Evolutionary conservation across 257 asterid genomes (phyloP).

Genomic region (Salvia miltiorrhiza): DNA sequence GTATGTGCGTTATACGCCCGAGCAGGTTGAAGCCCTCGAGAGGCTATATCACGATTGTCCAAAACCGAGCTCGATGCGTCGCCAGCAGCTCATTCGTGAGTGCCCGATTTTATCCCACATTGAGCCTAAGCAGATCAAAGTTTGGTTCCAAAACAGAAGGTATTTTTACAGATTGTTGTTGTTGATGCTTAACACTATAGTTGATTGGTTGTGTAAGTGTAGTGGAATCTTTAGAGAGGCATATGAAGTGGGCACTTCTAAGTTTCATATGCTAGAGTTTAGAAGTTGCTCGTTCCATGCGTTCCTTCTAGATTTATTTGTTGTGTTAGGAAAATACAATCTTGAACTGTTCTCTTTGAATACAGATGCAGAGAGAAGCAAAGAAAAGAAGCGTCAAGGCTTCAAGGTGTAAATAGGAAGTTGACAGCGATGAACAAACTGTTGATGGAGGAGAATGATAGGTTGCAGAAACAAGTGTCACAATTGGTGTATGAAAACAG

Average conservation of each 20-base stretch:
- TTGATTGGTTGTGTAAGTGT: background rate
- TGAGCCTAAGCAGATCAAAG: constrained; percentile 92
- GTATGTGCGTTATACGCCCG: constrained; percentile 81
- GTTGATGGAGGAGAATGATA: constrained; percentile 87
- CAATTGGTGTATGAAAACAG: constrained; percentile 79
- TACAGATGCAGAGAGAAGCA: constrained; percentile 91
- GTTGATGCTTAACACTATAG: background rate
- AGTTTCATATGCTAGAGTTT: constrained; percentile 1
- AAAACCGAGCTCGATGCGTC: constrained; percentile 81
- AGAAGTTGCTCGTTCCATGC: background rate
- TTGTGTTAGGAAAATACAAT: background rate
- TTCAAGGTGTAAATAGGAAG: constrained; percentile 81
- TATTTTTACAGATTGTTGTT: constrained; percentile 13
- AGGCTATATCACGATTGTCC: constrained; percentile 92
- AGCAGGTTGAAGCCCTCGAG: constrained; percentile 93
- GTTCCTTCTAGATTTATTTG: background rate
- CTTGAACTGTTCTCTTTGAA: constrained; percentile 9
- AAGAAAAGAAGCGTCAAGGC: constrained; percentile 83
- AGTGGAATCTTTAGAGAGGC: too few relatives aligned
- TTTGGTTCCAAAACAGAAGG: constrained; percentile 96
- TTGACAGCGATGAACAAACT: constrained; percentile 91
- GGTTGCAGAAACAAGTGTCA: constrained; percentile 88
- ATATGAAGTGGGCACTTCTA: too few relatives aligned
- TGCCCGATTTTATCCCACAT: constrained; percentile 77
- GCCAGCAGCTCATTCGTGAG: constrained; percentile 88